A percentile compares a stretch with the other conserved stretches of the same genome.
These are phyloP conservation scores for Ganoderma lucidum DNA, from an alignment of 1,284 basidiomycete genomes.

Conservation along the genomic window DNA sequence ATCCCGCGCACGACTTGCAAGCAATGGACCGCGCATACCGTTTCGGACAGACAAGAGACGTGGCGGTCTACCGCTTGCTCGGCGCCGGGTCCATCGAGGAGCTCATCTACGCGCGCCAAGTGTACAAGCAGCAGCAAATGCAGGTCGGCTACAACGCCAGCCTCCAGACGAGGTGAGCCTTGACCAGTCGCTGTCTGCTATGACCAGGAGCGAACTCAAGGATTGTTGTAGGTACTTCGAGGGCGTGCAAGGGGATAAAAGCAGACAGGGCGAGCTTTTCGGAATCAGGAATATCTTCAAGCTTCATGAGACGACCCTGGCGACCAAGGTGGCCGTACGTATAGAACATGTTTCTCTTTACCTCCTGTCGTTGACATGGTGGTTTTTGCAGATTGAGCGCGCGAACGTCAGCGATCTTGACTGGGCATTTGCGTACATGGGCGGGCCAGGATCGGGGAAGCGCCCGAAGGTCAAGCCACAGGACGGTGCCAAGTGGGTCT, in stretches of 20 bases:
- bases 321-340: slow-evolving; percentile 76
- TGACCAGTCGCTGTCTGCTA: neutral
- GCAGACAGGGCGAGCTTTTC: slow-evolving; percentile 82
- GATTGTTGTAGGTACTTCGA: slow-evolving; percentile 72
- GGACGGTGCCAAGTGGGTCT: slow-evolving; percentile 46
- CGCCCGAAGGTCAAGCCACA: slow-evolving; percentile 40
- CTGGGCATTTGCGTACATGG: slow-evolving; percentile 79
- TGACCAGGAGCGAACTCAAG: neutral
- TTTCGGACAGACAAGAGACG: slow-evolving; percentile 88
- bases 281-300: slow-evolving; percentile 85
- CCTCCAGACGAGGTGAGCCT: slow-evolving; percentile 71
- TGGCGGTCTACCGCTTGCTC: slow-evolving; percentile 85
- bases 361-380: neutral
- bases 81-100: slow-evolving; percentile 90
- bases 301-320: slow-evolving; percentile 75
- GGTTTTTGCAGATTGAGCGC: slow-evolving; percentile 69
- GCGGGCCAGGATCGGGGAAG: slow-evolving; percentile 45
- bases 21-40: slow-evolving; percentile 91
- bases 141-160: slow-evolving; percentile 86
- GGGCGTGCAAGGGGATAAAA: slow-evolving; percentile 80
- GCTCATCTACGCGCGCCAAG: slow-evolving; percentile 84
- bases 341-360: neutral
- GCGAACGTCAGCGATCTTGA: slow-evolving; percentile 76
- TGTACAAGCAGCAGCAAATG: slow-evolving; percentile 93
- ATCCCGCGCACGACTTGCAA: slow-evolving; percentile 88